Evolutionary conservation across 1,139 yeast genomes (phyloP), one percentile per base, ranked within the genome.

Genomic region (Saccharomyces hybrid): DNA sequence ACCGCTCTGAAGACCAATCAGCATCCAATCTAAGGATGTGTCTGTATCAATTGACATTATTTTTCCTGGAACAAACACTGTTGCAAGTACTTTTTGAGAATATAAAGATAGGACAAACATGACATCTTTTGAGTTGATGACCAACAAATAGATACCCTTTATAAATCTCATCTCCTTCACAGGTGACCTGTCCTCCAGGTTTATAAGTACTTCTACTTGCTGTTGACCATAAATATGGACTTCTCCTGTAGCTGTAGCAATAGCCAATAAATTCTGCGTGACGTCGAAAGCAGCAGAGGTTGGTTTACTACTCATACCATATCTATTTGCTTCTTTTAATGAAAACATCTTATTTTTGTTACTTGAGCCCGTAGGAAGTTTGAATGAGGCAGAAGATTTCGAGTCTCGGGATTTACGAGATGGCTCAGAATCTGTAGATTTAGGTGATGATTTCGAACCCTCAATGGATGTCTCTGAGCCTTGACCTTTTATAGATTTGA

Each of bases 1-100:
- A 2, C 99, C 99, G 68, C 85, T 90, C 52, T 82, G 79, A 55
- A 89, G 73, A 3, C 99, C 99, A 38, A 91, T 66, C 52, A 86
- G 77, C 31, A 91, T 72, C 89, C 95, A 95, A 70, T 91, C 98
- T 61, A 93, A 70, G 0, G 95, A 79, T 0, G 97, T 96, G 64
- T 95, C 99, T 2, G 86, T 71, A 56, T 82, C 90, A 6, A 85
- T 74, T 1, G 87, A 78, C 0, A 86, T 75, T n/a, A 90, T 79
- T 5, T 80, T 75, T 1, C 89, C 84, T 0, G 89, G 85, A 2
- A 86, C 78, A 62, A 76, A 75, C 34, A 67, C 66, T 1, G 72
- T 78, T 44, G 80, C 78, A 28, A 88, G 69, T 31, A 87, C 75
- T 58, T 76, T 75, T 63, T 85, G 83, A 6, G 85, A 74, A 58